phyloP scores from a whole-genome alignment of 2,329 filamentous ascomycete species.

The Sporothrix inflata region DNA sequence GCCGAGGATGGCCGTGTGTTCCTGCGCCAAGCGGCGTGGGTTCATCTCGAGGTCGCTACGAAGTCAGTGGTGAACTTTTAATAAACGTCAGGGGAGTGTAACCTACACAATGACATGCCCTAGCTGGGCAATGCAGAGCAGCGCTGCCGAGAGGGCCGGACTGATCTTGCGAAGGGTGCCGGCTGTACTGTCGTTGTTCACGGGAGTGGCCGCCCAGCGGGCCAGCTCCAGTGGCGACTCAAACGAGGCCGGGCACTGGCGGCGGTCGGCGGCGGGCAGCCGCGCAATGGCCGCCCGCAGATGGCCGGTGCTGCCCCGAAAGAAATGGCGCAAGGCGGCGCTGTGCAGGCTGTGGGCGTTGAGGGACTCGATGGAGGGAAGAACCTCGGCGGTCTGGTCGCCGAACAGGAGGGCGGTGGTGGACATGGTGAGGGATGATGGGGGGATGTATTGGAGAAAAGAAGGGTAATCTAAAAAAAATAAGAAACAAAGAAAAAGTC shows the following conservation, averaged over 20 bases:
- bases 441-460: neutral
- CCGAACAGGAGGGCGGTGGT: constrained; percentile 2
- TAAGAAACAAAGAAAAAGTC: neutral
- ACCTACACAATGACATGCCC: constrained; percentile 70
- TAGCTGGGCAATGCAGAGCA: constrained; percentile 67
- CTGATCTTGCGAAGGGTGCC: neutral
- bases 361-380: constrained; percentile 15
- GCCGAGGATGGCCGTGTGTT: constrained; percentile 62
- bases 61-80: no score
- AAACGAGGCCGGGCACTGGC: constrained; percentile 24
- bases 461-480: neutral
- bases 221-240: constrained; percentile 26
- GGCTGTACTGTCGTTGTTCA: neutral
- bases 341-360: neutral
- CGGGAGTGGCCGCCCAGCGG: neutral
- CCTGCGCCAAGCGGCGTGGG: constrained; percentile 45
- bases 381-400: constrained; percentile 20
- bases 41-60: constrained; percentile 56
- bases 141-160: constrained; percentile 41
- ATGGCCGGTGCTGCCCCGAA: constrained; percentile 10
- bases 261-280: constrained; percentile 22
- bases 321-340: constrained; percentile 6
- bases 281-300: constrained; percentile 24
- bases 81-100: neutral
- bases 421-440: neutral